A percentile compares a stretch with the other conserved stretches of the same genome.
phyloP scores from a whole-genome alignment of 2,329 filamentous ascomycete genomes.

The Pseudohalonectria lignicola region DNA sequence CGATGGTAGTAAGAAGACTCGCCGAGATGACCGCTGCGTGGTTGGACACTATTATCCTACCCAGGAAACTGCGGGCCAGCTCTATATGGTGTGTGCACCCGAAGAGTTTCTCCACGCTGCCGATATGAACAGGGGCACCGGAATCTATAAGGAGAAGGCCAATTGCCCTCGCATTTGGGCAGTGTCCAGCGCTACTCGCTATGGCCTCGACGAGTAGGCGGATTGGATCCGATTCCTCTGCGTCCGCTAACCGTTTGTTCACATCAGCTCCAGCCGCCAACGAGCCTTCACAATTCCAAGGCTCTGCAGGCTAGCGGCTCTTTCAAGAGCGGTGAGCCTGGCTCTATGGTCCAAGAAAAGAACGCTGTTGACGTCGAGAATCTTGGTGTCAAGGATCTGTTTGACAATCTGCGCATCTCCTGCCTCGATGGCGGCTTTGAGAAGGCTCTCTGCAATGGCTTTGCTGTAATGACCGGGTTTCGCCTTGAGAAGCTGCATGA shows the following conservation, averaged over 20 bases:
- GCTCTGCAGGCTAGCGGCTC: not conserved
- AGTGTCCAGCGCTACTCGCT: no score
- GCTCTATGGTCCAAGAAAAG: not conserved
- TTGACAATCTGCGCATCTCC: not conserved
- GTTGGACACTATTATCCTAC: not conserved
- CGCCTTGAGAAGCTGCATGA: not conserved
- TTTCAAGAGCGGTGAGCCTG: not conserved
- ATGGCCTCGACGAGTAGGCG: no score
- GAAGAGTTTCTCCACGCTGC: accelerated
- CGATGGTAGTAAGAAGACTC: not conserved
- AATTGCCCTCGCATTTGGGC: no score
- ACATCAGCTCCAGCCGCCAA: not conserved
- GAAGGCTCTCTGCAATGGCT: not conserved
- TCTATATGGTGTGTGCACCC: no score
- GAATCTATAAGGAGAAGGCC: not conserved
- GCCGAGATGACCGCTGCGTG: not conserved
- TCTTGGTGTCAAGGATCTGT: not conserved
- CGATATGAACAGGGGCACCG: not conserved
- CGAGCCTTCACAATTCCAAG: not conserved
- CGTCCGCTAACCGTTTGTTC: not conserved
- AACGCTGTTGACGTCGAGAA: not conserved
- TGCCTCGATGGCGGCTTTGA: not conserved
- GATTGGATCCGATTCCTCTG: not conserved
- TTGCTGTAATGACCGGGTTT: not conserved
- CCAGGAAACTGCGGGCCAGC: not conserved